Evolutionary conservation across 352 stramenopile species (phyloP), one percentile per base, ranked within the genome.

Genomic region (Globisporangium nodosum): DNA sequence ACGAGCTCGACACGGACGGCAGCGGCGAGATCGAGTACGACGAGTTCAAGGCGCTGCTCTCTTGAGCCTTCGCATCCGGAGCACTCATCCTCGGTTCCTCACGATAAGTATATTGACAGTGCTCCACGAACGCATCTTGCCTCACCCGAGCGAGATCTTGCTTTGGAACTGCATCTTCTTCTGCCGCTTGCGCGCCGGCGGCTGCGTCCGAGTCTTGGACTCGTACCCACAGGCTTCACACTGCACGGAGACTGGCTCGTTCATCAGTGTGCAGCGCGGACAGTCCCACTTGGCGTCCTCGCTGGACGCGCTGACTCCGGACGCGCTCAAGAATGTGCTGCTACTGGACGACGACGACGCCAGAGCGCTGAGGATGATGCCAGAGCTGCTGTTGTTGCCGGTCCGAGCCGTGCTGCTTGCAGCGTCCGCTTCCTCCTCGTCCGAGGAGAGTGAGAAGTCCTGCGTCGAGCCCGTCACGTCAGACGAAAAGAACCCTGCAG

Each of bases 21-120:
- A 96, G 76, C 46, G 94, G 94, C 58, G 90, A 98, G 72, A 98
- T 98, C 54, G 92, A 98, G 66, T 98, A 97, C 78, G 89, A 97
- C 39, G 95, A 98, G 70, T 98, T 98, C 74, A 97, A 97, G 57
- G 81, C 88, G 13, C 73, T 98, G 57, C 66, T 98, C 15, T 97
- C 87, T 7, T 83, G 50, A 64, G 40, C 20, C 11, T 47, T 15
- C 15, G 43, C n/a, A 18, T 13, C 8, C 37, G 24, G 24, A 27
- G 24, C 24, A 27, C 24, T 27, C 24, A 52, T 24, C n/a, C 18
- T 65, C 35, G 37, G 35, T 52, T 51, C n/a, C n/a, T 20, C 42
- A 70, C 40, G 69, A 63, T 63, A 58, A 58, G 37, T 57, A 64
- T 64, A 64, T 58, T 54, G 50, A 58, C 58, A 61, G 30, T 39